Conservation (phyloP, 140 eudicot genomes). For the Stevia rebaudiana region DNA sequence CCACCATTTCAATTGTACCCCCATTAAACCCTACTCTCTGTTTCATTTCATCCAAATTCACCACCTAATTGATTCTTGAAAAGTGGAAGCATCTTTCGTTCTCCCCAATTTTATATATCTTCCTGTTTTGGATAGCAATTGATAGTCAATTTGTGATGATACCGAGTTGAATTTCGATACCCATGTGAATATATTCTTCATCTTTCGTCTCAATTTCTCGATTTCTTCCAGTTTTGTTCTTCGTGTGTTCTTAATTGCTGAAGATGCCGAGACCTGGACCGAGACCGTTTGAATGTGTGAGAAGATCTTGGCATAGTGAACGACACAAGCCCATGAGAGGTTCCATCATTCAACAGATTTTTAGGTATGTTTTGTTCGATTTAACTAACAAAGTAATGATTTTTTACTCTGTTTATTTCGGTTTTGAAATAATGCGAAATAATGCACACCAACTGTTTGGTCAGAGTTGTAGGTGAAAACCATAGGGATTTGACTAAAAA, state of each 20-base stretch:
- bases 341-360: constrained; percentile 69
- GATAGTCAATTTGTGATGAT: constrained; percentile 13
- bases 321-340: constrained; percentile 79
- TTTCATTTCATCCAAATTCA: constrained; percentile 20
- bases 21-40: constrained; percentile 6
- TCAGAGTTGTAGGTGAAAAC: constrained; percentile 64
- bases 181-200: constrained; percentile 21
- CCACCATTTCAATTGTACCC: constrained; percentile 7
- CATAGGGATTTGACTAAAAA: constrained; percentile 51
- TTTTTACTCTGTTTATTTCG: neutral
- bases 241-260: constrained; percentile 1
- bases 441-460: constrained; percentile 47
- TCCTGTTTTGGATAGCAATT: no score
- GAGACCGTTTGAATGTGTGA: constrained; percentile 78
- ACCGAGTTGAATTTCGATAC: constrained; percentile 12
- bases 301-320: constrained; percentile 94
- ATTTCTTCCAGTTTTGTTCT: constrained; percentile 1
- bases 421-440: constrained; percentile 25
- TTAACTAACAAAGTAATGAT: neutral
- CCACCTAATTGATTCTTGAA: constrained; percentile 20
- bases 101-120: neutral
- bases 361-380: constrained; percentile 39
- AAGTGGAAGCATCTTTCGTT: constrained; percentile 32
- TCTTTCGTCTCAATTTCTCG: neutral
- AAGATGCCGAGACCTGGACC: constrained; percentile 96